Conservation (phyloP, 768 basidiomycete species). For the Megacollybia marginata region DNA sequence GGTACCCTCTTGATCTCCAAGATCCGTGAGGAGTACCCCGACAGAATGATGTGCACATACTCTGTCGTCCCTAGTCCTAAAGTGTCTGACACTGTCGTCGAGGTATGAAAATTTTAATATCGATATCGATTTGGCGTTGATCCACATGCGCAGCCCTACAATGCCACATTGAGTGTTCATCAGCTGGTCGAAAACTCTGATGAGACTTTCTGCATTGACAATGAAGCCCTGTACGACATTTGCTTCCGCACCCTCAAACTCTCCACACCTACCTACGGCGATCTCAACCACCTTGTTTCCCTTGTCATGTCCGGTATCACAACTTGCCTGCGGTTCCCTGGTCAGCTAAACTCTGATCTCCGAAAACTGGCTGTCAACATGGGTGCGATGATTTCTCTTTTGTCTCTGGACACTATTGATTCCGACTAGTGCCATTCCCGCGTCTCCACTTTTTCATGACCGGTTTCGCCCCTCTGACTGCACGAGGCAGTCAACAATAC, state of each 20-base stretch:
- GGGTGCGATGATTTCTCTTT: constrained; percentile 46
- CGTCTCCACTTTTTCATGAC: constrained; percentile 99
- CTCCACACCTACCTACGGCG: constrained; percentile 90
- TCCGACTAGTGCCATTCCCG: constrained; percentile 78
- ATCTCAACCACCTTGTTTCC: constrained; percentile 96
- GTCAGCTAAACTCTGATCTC: constrained; percentile 98
- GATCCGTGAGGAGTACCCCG: constrained; percentile 98
- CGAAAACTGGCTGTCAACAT: constrained; percentile 99
- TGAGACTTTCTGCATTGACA: constrained; percentile 99
- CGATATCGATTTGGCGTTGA: too few species aligned
- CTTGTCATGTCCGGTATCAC: constrained; percentile 99
- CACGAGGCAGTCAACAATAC: constrained; percentile 91
- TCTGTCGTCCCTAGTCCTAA: constrained; percentile 97
- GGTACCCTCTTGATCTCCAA: constrained; percentile 98
- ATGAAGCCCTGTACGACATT: constrained; percentile 98
- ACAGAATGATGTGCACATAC: constrained; percentile 99
- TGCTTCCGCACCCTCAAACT: constrained; percentile 98
- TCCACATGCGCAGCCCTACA: constrained; percentile 69
- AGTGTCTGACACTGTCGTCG: constrained; percentile 98
- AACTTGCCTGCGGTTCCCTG: constrained; percentile 98
- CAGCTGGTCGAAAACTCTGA: constrained; percentile 99
- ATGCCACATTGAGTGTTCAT: constrained; percentile 96
- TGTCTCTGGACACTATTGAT: background rate
- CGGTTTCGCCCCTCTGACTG: constrained; percentile 90
- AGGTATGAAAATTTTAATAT: constrained; percentile 36